A percentile compares a stretch with the other conserved stretches of the same genome.
phyloP scores from a whole-genome alignment of 2,329 filamentous ascomycete genomes.

The Phialophora chinensis region DNA sequence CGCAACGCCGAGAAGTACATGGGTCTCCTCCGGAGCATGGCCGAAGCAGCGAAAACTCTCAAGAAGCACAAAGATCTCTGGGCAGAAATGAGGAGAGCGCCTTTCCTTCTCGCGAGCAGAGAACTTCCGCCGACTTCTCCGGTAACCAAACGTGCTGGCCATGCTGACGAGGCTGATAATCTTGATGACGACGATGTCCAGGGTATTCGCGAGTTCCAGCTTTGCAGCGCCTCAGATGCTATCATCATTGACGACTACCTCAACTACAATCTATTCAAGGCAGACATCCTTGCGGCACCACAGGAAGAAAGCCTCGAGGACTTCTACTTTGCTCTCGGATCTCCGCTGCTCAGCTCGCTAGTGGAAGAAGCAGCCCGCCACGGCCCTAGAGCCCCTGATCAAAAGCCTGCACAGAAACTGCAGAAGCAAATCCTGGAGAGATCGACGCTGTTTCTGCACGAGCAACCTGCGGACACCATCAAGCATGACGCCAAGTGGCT shows the following conservation, averaged over 20 bases:
- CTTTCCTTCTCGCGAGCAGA: constrained; percentile 82
- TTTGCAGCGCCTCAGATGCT: constrained; percentile 73
- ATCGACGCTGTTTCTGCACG: constrained; percentile 86
- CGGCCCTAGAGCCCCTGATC: constrained; percentile 69
- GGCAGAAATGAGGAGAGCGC: constrained; percentile 73
- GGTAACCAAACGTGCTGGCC: constrained; percentile 47
- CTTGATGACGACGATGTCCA: constrained; percentile 65
- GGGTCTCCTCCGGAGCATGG: constrained; percentile 77
- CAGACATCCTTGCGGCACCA: constrained; percentile 81
- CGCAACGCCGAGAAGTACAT: constrained; percentile 86
- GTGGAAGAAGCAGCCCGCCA: constrained; percentile 80
- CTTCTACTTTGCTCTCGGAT: constrained; percentile 83
- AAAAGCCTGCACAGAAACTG: constrained; percentile 70
- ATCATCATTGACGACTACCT: constrained; percentile 87
- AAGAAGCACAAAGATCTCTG: constrained; percentile 81
- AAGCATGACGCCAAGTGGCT: constrained; percentile 90
- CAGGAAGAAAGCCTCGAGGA: constrained; percentile 85
- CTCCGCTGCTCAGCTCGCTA: constrained; percentile 74
- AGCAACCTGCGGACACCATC: constrained; percentile 77
- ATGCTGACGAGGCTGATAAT: constrained; percentile 49
- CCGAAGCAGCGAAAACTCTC: constrained; percentile 71
- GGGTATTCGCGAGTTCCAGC: constrained; percentile 76
- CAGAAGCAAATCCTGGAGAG: constrained; percentile 85
- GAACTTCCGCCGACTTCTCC: constrained; percentile 61
- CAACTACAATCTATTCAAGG: constrained; percentile 86